phyloP scores from a whole-genome alignment of 345 rosid genomes.

The Brassica incana region DNA sequence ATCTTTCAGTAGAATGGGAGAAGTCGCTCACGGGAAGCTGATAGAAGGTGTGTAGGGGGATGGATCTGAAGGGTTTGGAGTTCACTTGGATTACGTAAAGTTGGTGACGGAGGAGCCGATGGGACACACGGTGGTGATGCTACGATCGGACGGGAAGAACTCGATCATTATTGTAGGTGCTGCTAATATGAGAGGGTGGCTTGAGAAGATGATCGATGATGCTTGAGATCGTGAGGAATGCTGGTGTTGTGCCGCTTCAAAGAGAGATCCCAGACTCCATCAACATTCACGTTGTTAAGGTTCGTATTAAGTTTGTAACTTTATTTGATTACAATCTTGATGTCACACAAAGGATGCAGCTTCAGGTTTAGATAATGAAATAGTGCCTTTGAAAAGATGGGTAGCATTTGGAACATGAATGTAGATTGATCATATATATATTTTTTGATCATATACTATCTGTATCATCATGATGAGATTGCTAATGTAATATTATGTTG shows the following conservation, averaged over 20 bases:
- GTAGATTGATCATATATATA: no score
- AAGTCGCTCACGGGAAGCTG: slow-evolving; percentile 74
- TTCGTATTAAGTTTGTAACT: slow-evolving; percentile 14
- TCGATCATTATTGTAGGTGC: slow-evolving; percentile 58
- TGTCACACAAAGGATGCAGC: background rate
- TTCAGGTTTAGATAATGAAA: background rate
- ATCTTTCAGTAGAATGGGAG: slow-evolving; percentile 42
- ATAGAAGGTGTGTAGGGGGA: slow-evolving; percentile 55
- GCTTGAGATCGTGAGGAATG: no score
- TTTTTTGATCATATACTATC: background rate
- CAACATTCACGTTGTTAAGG: slow-evolving; percentile 74
- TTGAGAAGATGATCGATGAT: no score
- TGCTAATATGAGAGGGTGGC: no score
- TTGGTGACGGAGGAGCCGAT: slow-evolving; percentile 53
- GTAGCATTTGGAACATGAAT: no score
- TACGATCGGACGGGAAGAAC: slow-evolving; percentile 79
- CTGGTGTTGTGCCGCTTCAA: no score
- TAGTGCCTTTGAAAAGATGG: background rate
- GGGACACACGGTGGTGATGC: slow-evolving; percentile 97
- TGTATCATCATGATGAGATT: background rate
- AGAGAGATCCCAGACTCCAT: no score
- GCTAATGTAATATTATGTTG: background rate
- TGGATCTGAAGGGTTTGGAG: slow-evolving; percentile 50
- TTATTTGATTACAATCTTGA: background rate
- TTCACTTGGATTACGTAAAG: slow-evolving; percentile 54